Evolutionary conservation across 1,284 basidiomycete genomes (phyloP).

Genomic region (Leccinum angustisporum): DNA sequence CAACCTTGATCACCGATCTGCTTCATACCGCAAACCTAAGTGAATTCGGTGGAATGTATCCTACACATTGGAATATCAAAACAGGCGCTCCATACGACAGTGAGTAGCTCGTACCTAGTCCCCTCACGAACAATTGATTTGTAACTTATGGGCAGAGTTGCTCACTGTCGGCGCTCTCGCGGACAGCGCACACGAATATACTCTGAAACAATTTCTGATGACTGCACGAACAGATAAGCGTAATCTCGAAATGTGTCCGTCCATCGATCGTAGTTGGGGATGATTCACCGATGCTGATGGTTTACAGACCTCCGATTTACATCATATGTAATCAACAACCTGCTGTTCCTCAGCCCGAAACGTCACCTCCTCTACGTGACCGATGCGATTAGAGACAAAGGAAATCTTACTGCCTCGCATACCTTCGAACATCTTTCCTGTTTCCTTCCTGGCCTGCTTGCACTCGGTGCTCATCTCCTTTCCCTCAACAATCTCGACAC

Average conservation of each 20-base stretch:
- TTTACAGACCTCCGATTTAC: constrained; percentile 54
- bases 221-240: constrained; percentile 58
- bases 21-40: constrained; percentile 46
- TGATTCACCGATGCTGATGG: not conserved
- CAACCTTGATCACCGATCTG: constrained; percentile 42
- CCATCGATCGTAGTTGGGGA: not conserved
- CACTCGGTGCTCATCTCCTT: constrained; percentile 65
- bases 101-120: constrained; percentile 27
- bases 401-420: constrained; percentile 41
- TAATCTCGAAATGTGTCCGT: constrained; percentile 65
- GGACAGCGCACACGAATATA: constrained; percentile 75
- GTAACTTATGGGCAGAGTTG: constrained; percentile 32
- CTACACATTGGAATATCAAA: constrained; percentile 48
- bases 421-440: constrained; percentile 75
- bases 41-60: constrained; percentile 52
- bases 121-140: constrained; percentile 1
- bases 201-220: constrained; percentile 69
- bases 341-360: constrained; percentile 64
- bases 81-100: constrained; percentile 40
- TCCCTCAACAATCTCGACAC: constrained; percentile 49
- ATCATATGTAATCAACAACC: constrained; percentile 58
- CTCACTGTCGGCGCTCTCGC: constrained; percentile 61
- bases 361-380: constrained; percentile 73
- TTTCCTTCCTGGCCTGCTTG: constrained; percentile 74
- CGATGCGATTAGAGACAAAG: constrained; percentile 39